Evolutionary conservation across 495 filamentous ascomycete species (phyloP).

Genomic region (Daldinia vernicosa): DNA sequence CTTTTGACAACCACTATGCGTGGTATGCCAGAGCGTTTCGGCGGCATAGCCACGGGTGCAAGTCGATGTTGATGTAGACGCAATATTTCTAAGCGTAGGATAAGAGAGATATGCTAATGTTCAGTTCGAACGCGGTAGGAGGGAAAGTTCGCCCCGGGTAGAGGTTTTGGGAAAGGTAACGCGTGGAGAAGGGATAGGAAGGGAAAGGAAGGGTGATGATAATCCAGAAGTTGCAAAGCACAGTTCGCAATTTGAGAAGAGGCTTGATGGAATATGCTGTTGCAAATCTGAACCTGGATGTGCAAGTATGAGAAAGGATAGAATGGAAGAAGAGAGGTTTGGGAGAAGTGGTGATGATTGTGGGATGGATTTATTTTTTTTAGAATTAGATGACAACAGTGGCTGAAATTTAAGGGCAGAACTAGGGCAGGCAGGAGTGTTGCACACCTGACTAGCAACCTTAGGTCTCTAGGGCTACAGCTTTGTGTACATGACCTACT

Average conservation of each 20-base stretch:
- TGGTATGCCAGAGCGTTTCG: neutral
- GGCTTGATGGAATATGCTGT: neutral
- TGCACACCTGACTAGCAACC: neutral
- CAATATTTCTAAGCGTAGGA: neutral
- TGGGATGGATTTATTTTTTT: neutral
- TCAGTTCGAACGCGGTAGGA: neutral
- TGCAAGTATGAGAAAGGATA: neutral
- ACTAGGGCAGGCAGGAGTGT: conserved; percentile 4
- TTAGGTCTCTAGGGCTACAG: neutral
- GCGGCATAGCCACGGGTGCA: conserved; percentile 4
- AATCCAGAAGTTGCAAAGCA: neutral
- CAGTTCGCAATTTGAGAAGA: neutral
- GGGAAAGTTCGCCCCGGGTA: neutral
- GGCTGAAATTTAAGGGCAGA: neutral
- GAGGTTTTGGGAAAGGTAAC: neutral
- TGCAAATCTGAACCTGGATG: neutral
- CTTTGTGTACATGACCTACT: neutral
- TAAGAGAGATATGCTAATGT: neutral
- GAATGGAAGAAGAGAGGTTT: neutral
- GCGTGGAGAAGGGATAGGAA: neutral
- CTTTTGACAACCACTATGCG: neutral
- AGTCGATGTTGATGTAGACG: neutral
- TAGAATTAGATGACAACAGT: neutral
- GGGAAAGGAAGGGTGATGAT: neutral
- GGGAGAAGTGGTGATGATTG: neutral